Base-by-base conservation (phyloP, 495 filamentous ascomycete species). In the Penicillium egyptiacum region DNA sequence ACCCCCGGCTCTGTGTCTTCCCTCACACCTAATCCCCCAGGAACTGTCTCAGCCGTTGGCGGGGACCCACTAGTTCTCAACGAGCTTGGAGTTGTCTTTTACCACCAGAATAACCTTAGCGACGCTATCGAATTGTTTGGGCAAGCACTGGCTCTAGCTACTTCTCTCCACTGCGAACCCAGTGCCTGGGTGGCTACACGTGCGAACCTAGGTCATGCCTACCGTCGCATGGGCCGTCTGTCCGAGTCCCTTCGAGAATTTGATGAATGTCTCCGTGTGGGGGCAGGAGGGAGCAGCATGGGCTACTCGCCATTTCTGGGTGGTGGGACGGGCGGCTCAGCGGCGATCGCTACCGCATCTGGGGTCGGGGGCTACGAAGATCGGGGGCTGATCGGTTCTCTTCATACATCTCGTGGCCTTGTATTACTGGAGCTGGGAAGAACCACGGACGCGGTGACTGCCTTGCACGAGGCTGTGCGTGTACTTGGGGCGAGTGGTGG, bases 61-160 rank as follows among this genome's bases (percentile, higher is more conserved):
- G 77, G 77, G 5, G 94, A 99, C 61, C 95, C 94, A 4, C 76
- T 98, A 8, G 82, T 99, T 5, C 80, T 99, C 19, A 98, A 99
- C 70, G 94, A 99, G 71, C 84, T 97, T 65, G 94, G 93, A 25
- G 88, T 98, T 7, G 92, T 96, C 0, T 84, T 89, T 43, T 99
- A 96, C 69, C 92, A 98, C 66, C 90, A 96, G 66, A 88, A 92
- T 60, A 81, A 88, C 40, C 81, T 92, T 14, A 74, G 84, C 30
- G 84, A 86, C 14, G 88, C 94, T 5, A 81, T 88, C 12, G 75
- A 79, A 7, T 73, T 91, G 47, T 98, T 99, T 72, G 74, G 72
- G 2, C 82, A 83, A 60, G 88, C 93, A 0, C 80, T 99, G 22
- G 69, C 72, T 25, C 80, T 97, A 53, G 91, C 92, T 1, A 81